Percentiles rank a stretch among this genome's conserved stretches.
phyloP scores from a whole-genome alignment of 345 rosid species.

The Viola odorata region DNA sequence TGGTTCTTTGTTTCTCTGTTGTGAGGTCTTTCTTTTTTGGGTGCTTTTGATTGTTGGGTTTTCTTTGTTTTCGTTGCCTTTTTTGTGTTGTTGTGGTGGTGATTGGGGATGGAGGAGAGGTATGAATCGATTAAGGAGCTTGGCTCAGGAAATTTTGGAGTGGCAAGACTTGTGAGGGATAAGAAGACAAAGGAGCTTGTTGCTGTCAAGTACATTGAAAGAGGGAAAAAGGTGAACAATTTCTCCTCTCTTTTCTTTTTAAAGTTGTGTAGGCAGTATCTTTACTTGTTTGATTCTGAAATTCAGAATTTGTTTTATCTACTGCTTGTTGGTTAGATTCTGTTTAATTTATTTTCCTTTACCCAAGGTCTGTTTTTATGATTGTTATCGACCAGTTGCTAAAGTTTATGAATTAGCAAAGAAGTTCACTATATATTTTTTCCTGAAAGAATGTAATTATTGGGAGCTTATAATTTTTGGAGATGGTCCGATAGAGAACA shows the following conservation, averaged over 20 bases:
- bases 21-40: neutral
- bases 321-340: neutral
- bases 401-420: too few species aligned
- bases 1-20: neutral
- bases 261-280: neutral
- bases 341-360: neutral
- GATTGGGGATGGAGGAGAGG: slow-evolving; percentile 26
- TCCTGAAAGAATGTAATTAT: too few species aligned
- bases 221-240: slow-evolving; percentile 71
- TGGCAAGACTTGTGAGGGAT: slow-evolving; percentile 76
- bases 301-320: neutral
- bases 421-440: too few species aligned
- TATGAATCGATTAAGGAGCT: slow-evolving; percentile 77
- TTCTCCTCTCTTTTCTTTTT: neutral
- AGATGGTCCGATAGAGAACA: too few species aligned
- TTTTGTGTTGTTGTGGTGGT: neutral
- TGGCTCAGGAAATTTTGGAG: slow-evolving; percentile 90
- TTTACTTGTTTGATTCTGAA: neutral
- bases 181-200: slow-evolving; percentile 77
- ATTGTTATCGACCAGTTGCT: too few species aligned
- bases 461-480: too few species aligned
- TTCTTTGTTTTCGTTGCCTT: neutral
- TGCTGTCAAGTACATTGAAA: slow-evolving; percentile 89
- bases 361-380: too few species aligned
- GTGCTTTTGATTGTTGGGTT: neutral